Base-by-base conservation (phyloP, 331 rosid species). In the Phaseolus coccineus region DNA sequence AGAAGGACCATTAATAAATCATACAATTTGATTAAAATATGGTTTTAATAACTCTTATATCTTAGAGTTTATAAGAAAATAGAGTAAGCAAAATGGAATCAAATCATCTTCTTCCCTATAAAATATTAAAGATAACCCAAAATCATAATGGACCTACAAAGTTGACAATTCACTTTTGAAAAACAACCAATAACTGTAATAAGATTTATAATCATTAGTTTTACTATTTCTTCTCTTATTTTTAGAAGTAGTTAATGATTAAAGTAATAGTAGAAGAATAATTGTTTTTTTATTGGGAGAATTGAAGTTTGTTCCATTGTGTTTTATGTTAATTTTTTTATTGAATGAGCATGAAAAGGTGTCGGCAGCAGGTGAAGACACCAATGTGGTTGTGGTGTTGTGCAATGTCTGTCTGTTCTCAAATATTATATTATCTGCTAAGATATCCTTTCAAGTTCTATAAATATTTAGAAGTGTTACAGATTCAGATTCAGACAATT, bases 341-440 rank as follows among this genome's bases (percentile, higher is more conserved):
- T 24, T 28, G 3, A 3, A 1, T 30, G 13, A 22, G 19, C 1
- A 0, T 15, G n/a, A 7, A 31, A 47, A 16, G 51, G 31, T 82
- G 85, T 82, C 82, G 85, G 82, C 69, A 53, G 7, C 68, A 0
- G 66, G 15, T 57, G 27, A 75, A 59, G 57, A 2, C 22, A 30
- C 44, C 22, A 39, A 59, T 57, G 62, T 55, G 5, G 13, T 6
- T 44, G 30, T 13, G n/a, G 1, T 59, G 40, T 28, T 28, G 19
- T 58, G 39, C 4, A 4, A 0, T 35, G 48, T 11, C 16, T 30
- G 48, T 6, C 42, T 13, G 35, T 28, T 40, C 11, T 67, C 56
- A 56, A 44, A 66, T 58, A 30, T 19, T 19, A 19, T 35, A 30
- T 19, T 65, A 39, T 55, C 22, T 7, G 37, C 39, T 51, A 6